phyloP scores from a whole-genome alignment of 768 basidiomycete genomes.

The Lactarius evosmus region DNA sequence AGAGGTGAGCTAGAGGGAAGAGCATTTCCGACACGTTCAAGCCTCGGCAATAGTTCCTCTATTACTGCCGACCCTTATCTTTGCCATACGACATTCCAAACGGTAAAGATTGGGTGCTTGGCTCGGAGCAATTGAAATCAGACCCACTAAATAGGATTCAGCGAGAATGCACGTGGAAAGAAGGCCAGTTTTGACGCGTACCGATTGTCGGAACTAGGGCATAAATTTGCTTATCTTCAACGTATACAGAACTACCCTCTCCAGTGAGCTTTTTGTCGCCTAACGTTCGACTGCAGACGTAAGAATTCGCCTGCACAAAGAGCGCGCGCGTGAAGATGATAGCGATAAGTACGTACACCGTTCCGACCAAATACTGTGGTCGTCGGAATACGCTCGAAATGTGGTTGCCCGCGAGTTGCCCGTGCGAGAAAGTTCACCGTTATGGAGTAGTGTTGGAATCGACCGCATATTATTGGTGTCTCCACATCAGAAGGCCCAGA shows the following conservation, averaged over 20 bases:
- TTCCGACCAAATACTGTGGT: neutral
- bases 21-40: neutral
- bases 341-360: neutral
- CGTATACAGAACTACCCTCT: neutral
- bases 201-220: neutral
- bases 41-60: neutral
- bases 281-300: neutral
- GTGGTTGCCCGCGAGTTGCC: neutral
- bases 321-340: neutral
- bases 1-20: neutral
- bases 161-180: neutral
- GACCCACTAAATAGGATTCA: neutral
- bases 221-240: neutral
- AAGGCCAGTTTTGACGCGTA: neutral
- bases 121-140: neutral
- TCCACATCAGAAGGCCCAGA: neutral
- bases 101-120: neutral
- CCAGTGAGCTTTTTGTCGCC: neutral
- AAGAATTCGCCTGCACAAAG: neutral
- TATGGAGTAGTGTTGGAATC: neutral
- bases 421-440: neutral
- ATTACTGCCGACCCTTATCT: neutral
- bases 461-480: too few relatives aligned
- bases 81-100: neutral
- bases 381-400: neutral